These are phyloP conservation scores for Geosmithia flava DNA, from an alignment of 2,329 filamentous ascomycete genomes.

Conservation along the genomic window DNA sequence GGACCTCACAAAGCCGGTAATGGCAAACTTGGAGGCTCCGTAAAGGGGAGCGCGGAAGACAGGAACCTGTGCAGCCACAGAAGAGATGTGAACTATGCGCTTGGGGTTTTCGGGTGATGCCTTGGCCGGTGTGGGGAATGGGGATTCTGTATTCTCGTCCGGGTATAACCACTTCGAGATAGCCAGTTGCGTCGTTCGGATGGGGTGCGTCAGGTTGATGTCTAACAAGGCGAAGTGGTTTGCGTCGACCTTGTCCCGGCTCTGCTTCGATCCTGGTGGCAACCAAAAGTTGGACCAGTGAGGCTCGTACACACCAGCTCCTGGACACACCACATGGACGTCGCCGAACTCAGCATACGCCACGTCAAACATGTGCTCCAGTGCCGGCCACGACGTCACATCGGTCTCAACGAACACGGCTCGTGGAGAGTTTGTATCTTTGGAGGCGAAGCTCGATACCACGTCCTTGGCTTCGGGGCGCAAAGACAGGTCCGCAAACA, in stretches of 20 bases:
- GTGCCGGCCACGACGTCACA: constrained; percentile 26
- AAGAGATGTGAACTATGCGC: constrained; percentile 22
- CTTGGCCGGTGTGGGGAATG: constrained; percentile 1
- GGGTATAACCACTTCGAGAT: constrained; percentile 23
- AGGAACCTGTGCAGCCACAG: constrained; percentile 21
- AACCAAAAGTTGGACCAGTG: constrained; percentile 28
- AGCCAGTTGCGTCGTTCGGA: constrained; percentile 25
- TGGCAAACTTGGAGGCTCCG: constrained; percentile 22
- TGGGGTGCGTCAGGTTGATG: constrained; percentile 28
- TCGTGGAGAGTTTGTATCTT: constrained; percentile 9
- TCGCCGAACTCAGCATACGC: constrained; percentile 21
- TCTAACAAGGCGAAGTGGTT: constrained; percentile 22
- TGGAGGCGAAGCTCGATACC: constrained; percentile 6
- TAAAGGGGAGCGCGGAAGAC: constrained; percentile 23
- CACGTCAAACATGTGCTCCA: constrained; percentile 20
- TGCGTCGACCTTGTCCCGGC: constrained; percentile 14
- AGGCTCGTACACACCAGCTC: constrained; percentile 34
- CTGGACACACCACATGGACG: constrained; percentile 29
- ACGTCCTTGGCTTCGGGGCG: constrained; percentile 26
- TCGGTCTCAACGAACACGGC: constrained; percentile 30
- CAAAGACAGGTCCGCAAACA: constrained; percentile 29
- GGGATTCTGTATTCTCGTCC: constrained; percentile 1
- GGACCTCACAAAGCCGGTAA: constrained; percentile 27
- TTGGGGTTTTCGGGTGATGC: constrained; percentile 16
- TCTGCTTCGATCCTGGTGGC: constrained; percentile 21